phyloP scores from a whole-genome alignment of 768 basidiomycete species.

The Boletus vinaceobasis region DNA sequence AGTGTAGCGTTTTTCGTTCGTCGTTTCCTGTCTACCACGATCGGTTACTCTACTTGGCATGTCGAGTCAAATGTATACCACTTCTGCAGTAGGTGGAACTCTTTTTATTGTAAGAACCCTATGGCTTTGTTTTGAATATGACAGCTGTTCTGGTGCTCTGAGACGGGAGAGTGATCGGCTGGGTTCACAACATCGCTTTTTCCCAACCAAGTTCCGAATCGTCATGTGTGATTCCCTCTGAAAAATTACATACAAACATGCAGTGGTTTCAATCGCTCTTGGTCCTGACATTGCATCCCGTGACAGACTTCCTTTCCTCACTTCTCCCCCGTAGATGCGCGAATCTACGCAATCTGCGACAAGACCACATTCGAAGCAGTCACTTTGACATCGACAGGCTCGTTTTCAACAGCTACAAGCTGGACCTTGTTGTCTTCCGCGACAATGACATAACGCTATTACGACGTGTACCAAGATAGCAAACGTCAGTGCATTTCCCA shows the following conservation, averaged over 20 bases:
- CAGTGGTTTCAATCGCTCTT: neutral
- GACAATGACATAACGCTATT: slow-evolving; percentile 53
- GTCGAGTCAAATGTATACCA: too few species aligned
- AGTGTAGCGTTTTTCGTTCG: neutral
- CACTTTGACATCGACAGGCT: slow-evolving; percentile 44
- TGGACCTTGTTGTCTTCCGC: slow-evolving; percentile 56
- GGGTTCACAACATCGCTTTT: neutral
- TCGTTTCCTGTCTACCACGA: too few species aligned
- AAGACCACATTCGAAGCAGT: slow-evolving; percentile 51
- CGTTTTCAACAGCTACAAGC: slow-evolving; percentile 50
- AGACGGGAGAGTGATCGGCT: too few species aligned
- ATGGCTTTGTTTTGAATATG: too few species aligned
- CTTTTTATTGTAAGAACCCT: too few species aligned
- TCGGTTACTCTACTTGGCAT: neutral
- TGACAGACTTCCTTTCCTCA: neutral
- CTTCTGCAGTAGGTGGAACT: too few species aligned
- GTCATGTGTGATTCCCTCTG: neutral
- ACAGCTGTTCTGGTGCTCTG: too few species aligned
- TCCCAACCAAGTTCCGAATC: neutral
- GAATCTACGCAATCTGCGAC: slow-evolving; percentile 26
- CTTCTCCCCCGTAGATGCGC: neutral
- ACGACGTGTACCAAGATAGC: neutral
- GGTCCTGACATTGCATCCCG: neutral
- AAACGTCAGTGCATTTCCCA: neutral
- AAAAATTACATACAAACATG: neutral